phyloP scores from a whole-genome alignment of 371 early-diverging fungal species.

The Mortierella sp. region DNA sequence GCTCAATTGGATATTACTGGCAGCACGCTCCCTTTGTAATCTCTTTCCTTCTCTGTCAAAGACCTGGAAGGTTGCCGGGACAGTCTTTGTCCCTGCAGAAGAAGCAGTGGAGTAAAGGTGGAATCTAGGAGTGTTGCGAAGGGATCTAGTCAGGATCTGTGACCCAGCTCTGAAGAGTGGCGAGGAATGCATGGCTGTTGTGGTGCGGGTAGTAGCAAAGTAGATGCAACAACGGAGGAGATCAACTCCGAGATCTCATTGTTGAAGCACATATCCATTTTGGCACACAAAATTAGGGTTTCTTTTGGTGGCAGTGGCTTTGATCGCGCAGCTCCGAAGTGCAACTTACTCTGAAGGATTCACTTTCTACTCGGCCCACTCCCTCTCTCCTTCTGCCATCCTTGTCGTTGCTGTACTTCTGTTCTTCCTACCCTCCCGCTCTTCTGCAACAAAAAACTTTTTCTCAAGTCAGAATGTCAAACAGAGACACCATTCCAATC shows the following conservation, averaged over 20 bases:
- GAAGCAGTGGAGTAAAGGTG: conserved; percentile 35
- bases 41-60: conserved; percentile 84
- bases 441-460: neutral
- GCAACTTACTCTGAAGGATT: too few species aligned
- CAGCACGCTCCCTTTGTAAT: conserved; percentile 86
- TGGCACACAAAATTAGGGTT: neutral
- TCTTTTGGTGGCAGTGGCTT: neutral
- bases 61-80: conserved; percentile 69
- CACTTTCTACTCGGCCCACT: neutral
- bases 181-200: neutral
- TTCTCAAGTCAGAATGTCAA: conserved; percentile 18
- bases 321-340: neutral
- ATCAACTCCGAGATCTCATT: conserved; percentile 7
- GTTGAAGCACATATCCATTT: neutral
- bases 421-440: neutral
- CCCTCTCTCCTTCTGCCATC: neutral
- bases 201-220: neutral
- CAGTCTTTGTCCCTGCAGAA: conserved; percentile 24
- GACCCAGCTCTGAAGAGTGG: conserved; percentile 17
- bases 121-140: conserved; percentile 5
- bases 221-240: neutral
- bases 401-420: neutral
- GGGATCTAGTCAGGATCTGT: neutral
- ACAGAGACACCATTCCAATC: conserved; percentile 58
- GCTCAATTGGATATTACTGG: conserved; percentile 67